phyloP scores from a whole-genome alignment of 1,139 yeast species.

The Komagataea norvegica region DNA sequence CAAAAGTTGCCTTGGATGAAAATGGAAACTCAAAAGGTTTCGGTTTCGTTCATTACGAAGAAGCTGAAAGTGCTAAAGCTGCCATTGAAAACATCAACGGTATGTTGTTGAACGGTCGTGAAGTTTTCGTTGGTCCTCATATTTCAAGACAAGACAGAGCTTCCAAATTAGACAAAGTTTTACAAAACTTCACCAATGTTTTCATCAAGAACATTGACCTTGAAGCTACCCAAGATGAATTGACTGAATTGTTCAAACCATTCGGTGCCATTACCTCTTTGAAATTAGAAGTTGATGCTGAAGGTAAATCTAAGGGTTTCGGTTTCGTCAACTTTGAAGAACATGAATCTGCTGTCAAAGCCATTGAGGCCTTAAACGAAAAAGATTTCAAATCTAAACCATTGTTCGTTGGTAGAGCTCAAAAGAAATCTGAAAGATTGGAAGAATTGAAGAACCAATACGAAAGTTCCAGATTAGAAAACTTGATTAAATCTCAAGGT shows the following conservation, averaged over 20 bases:
- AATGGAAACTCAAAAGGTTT: conserved; percentile 90
- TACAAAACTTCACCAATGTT: conserved; percentile 92
- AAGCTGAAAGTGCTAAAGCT: conserved; percentile 86
- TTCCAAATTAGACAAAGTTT: conserved; percentile 86
- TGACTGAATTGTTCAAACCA: conserved; percentile 65
- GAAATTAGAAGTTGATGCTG: conserved; percentile 74
- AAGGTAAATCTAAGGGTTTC: conserved; percentile 91
- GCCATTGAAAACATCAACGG: conserved; percentile 98
- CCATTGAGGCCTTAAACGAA: conserved; percentile 91
- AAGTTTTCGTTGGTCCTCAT: conserved; percentile 95
- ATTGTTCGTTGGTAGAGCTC: conserved; percentile 97
- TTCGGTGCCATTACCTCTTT: conserved; percentile 84
- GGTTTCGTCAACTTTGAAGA: conserved; percentile 89
- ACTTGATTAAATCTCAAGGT: conserved; percentile 93
- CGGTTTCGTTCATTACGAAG: conserved; percentile 97
- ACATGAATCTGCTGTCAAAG: conserved; percentile 85
- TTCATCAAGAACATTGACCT: conserved; percentile 85
- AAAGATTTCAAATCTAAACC: conserved; percentile 78
- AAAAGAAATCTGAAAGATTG: conserved; percentile 96
- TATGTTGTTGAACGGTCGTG: conserved; percentile 95
- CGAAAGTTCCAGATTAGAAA: conserved; percentile 90
- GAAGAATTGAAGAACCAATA: conserved; percentile 95
- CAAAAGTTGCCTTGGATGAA: conserved; percentile 96
- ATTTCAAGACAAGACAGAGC: conserved; percentile 92
- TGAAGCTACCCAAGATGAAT: conserved; percentile 69